phyloP scores from a whole-genome alignment of 257 asterid genomes.

The Penstemon barbatus region DNA sequence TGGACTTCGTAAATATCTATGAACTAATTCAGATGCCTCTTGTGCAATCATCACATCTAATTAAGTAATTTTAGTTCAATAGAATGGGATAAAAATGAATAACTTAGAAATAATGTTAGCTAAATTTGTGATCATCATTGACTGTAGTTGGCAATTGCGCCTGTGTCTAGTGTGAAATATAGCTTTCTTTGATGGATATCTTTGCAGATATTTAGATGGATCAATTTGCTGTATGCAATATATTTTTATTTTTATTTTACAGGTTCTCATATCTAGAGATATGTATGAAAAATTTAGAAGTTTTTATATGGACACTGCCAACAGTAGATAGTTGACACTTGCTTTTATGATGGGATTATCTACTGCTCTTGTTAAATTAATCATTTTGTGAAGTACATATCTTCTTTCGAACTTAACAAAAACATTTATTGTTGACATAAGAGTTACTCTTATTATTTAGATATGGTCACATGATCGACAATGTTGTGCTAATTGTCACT shows the following conservation, averaged over 20 bases:
- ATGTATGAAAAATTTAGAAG: not conserved
- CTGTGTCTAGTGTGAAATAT: constrained; percentile 2
- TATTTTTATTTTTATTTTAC: not conserved
- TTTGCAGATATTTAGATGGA: constrained; percentile 1
- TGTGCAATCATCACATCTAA: not conserved
- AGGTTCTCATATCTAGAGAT: not conserved
- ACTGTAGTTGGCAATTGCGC: constrained; percentile 1
- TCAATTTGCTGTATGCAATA: not conserved
- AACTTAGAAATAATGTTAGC: not conserved
- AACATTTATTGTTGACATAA: constrained; percentile 3
- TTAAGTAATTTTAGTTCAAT: not conserved
- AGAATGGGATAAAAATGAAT: not conserved
- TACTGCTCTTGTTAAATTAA: constrained; percentile 8
- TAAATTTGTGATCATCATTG: not conserved
- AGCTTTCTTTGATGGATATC: constrained; percentile 14
- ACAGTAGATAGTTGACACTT: not conserved
- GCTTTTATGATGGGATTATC: not conserved
- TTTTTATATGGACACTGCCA: not conserved
- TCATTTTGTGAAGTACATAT: not conserved
- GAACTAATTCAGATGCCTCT: constrained; percentile 1
- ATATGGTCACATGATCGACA: constrained; percentile 96
- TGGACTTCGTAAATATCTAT: no score
- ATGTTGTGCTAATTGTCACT: constrained; percentile 87
- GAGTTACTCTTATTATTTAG: constrained; percentile 39
- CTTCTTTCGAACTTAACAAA: not conserved